These are phyloP conservation scores for Talaromyces thailandensis DNA, from an alignment of 495 filamentous ascomycete species.

Conservation along the genomic window DNA sequence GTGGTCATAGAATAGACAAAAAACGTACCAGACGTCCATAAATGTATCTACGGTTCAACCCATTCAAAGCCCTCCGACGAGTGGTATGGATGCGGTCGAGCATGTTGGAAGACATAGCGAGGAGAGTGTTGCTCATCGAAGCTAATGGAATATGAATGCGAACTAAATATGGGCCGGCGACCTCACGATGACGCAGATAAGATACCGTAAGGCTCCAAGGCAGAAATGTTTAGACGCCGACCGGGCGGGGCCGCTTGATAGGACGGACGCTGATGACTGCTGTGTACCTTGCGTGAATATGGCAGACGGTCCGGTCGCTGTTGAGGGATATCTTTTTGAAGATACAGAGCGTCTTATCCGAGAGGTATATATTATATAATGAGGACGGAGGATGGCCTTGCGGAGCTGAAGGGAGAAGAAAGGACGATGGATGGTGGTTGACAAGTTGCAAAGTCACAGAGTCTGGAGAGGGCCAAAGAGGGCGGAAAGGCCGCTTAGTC, in stretches of 20 bases:
- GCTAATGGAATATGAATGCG: neutral
- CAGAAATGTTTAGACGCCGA: neutral
- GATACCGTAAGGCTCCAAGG: neutral
- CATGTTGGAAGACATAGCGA: constrained; percentile 20
- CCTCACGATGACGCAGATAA: constrained; percentile 8
- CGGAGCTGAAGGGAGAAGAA: neutral
- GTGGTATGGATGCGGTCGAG: constrained; percentile 22
- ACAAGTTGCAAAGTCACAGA: neutral
- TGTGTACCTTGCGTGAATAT: neutral
- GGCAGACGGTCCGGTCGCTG: neutral
- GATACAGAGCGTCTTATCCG: neutral
- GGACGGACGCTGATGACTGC: neutral
- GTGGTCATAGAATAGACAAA: constrained; percentile 1
- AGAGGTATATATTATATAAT: neutral
- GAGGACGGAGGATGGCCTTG: neutral
- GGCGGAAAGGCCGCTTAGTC: neutral
- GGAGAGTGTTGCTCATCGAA: neutral
- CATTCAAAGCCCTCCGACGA: constrained; percentile 53
- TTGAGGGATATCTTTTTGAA: neutral
- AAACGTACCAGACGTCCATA: constrained; percentile 68
- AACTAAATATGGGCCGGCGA: neutral
- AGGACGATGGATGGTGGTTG: neutral
- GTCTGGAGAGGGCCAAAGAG: neutral
- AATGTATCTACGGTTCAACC: constrained; percentile 69
- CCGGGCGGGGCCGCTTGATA: neutral